Conservation (phyloP, 1,139 yeast species). For the Yamadazyma spencermartinsiae region DNA sequence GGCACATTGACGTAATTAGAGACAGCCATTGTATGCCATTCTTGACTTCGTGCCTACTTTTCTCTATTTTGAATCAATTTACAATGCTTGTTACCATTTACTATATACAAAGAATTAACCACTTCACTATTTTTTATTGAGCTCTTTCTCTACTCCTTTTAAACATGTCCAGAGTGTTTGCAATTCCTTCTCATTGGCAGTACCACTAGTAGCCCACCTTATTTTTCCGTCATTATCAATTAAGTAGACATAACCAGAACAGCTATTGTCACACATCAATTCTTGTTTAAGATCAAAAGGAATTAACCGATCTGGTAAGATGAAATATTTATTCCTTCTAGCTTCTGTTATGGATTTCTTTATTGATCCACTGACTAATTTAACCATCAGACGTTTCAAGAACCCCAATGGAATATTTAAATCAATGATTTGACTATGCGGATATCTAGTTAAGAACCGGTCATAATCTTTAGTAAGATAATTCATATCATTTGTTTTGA, state of each 20-base stretch:
- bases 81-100: slow-evolving; percentile 1
- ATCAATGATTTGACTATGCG: slow-evolving; percentile 69
- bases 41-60: no score
- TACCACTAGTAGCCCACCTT: slow-evolving; percentile 93
- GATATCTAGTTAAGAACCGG: slow-evolving; percentile 36
- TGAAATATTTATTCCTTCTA: slow-evolving; percentile 61
- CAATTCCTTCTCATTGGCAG: slow-evolving; percentile 63
- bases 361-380: slow-evolving; percentile 48
- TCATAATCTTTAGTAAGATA: slow-evolving; percentile 34
- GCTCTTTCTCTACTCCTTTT: slow-evolving; percentile 46
- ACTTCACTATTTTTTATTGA: slow-evolving; percentile 10
- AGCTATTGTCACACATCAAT: slow-evolving; percentile 69
- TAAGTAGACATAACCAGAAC: slow-evolving; percentile 81
- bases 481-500: slow-evolving; percentile 41
- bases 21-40: no score
- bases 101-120: slow-evolving; percentile 5
- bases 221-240: slow-evolving; percentile 73
- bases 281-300: slow-evolving; percentile 59
- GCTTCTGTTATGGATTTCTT: slow-evolving; percentile 44
- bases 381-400: slow-evolving; percentile 64
- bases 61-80: background rate
- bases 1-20: no score
- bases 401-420: slow-evolving; percentile 72
- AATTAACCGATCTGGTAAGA: slow-evolving; percentile 62
- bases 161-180: slow-evolving; percentile 68